Base-by-base conservation (phyloP, 176 grass and related monocot genomes). In the Triticum urartu region DNA sequence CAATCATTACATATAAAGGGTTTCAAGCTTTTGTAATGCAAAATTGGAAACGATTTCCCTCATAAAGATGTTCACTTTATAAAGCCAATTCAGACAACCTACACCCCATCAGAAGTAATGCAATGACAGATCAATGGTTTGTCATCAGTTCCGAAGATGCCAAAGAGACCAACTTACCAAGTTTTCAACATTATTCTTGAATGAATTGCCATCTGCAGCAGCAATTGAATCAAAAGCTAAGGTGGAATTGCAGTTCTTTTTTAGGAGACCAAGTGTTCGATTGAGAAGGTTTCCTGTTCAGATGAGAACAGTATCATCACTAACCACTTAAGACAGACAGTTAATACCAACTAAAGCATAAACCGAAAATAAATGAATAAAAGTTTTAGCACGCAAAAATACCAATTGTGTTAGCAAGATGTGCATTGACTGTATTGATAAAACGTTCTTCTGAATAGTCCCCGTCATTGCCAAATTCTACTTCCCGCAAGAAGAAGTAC, bases 391-490 rank as follows among this genome's bases (percentile, higher is more conserved):
- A 33, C 7, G 52, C 47, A 47, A n/a, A 84, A 48, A 79, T 94
- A 98, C 96, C 96, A 25, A 98, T 92, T 67, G 93, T 95, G 83
- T 98, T 95, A 39, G 96, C 96, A 90, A 98, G 96, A 79, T 98
- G 91, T 84, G 96, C 93, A 86, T 98, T 98, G 59, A 95, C 96
- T 67, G 92, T 98, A 89, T 92, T 95, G 82, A 95, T 92, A 81
- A 98, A 95, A 21, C 90, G 93, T 43, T 98, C 96, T 86, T 98
- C 91, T 81, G 96, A 98, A 85, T 98, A 98, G 90, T 98, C 93
- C 18, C 96, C 96, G 60, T 98, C 93, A 86, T 89, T 95, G 64
- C 93, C 93, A 9, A 98, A 95, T 89, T 98, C 96, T 67, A 95
- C 96, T 92, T 98, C 96, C 33, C 91, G 83, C 87, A 98, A 79